These are phyloP conservation scores for Backusella sp. DNA, from an alignment of 192 early-diverging fungal species.

Conservation along the genomic window DNA sequence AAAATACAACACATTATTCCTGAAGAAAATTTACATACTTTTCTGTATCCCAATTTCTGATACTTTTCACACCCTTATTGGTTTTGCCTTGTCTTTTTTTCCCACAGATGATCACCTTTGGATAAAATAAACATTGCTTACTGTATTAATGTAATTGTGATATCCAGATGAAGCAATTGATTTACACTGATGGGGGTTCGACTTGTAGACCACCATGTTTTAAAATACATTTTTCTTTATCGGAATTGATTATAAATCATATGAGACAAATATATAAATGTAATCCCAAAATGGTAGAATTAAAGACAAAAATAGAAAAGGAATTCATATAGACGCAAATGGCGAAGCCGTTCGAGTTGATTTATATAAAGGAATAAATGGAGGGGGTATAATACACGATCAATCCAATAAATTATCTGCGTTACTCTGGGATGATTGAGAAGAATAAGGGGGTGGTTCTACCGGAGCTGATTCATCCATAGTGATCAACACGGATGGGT, in stretches of 20 bases:
- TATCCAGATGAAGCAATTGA: neutral
- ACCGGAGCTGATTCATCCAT: neutral
- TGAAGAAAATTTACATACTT: neutral
- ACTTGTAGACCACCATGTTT: neutral
- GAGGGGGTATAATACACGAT: neutral
- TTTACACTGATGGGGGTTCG: neutral
- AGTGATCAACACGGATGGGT: slow-evolving; percentile 6
- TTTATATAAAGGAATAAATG: neutral
- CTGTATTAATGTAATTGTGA: neutral
- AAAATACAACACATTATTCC: neutral
- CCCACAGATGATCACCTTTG: neutral
- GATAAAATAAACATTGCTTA: neutral
- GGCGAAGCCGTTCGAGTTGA: neutral
- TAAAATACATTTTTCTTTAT: neutral
- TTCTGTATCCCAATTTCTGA: neutral
- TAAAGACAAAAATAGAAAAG: neutral
- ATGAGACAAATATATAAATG: neutral
- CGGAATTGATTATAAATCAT: neutral
- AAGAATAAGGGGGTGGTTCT: neutral
- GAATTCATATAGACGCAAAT: neutral
- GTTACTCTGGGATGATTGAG: neutral
- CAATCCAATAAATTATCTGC: slow-evolving; percentile 5
- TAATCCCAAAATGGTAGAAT: neutral
- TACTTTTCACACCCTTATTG: neutral
- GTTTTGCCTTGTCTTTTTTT: neutral